These are phyloP conservation scores for Ceratocystis ficicola DNA, from an alignment of 2,329 filamentous ascomycete species.

Conservation along the genomic window DNA sequence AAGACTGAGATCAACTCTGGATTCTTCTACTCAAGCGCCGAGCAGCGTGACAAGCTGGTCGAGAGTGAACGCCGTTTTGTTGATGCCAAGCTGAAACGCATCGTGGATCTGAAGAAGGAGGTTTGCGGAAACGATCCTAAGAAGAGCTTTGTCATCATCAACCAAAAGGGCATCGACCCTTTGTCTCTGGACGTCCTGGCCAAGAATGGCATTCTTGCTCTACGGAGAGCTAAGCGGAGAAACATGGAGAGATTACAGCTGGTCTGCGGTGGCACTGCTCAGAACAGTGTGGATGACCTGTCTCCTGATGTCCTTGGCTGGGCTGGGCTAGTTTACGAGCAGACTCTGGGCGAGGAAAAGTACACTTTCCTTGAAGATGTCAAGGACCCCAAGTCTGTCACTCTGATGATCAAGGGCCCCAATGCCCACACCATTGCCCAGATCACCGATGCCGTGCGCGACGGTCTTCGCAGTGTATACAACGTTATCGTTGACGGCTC, in stretches of 20 bases:
- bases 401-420: conserved; percentile 92
- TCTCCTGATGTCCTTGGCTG: conserved; percentile 80
- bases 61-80: conserved; percentile 94
- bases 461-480: conserved; percentile 91
- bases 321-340: conserved; percentile 94
- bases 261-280: conserved; percentile 77
- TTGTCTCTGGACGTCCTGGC: conserved; percentile 89
- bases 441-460: conserved; percentile 89
- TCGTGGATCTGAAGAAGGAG: conserved; percentile 95
- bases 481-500: conserved; percentile 99
- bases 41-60: conserved; percentile 94
- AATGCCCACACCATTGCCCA: conserved; percentile 95
- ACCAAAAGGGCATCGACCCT: conserved; percentile 98
- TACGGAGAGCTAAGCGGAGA: conserved; percentile 87
- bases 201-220: conserved; percentile 94
- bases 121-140: conserved; percentile 86
- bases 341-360: conserved; percentile 96
- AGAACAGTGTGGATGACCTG: conserved; percentile 94
- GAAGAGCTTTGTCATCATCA: conserved; percentile 95
- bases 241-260: conserved; percentile 99
- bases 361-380: conserved; percentile 98
- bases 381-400: conserved; percentile 96
- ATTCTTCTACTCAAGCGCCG: conserved; percentile 96
- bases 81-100: conserved; percentile 92
- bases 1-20: conserved; percentile 98